Percentiles rank a stretch among this genome's conserved stretches.
Conservation (phyloP, 2,329 filamentous ascomycete species). For the Aspergillus vadensis region DNA sequence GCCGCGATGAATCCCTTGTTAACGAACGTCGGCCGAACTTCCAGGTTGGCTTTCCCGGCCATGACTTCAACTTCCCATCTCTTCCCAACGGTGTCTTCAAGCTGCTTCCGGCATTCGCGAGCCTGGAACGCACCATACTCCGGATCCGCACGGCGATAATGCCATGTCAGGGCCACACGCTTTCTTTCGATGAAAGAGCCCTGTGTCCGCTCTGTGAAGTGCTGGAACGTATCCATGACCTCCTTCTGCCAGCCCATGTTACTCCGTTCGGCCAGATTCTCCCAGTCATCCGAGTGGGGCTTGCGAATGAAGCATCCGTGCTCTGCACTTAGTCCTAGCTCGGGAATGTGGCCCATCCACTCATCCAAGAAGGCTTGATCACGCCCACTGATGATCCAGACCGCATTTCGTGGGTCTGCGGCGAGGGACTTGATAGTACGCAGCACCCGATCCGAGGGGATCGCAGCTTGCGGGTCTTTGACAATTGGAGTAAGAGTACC, state of each 20-base stretch:
- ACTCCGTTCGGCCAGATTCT: conserved; percentile 80
- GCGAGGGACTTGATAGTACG: conserved; percentile 77
- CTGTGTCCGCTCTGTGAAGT: conserved; percentile 82
- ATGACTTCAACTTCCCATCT: conserved; percentile 94
- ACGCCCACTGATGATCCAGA: conserved; percentile 98
- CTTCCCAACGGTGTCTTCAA: conserved; percentile 74
- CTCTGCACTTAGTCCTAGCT: conserved; percentile 92
- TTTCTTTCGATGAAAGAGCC: conserved; percentile 94
- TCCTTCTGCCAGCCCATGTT: conserved; percentile 93
- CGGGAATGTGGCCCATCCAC: conserved; percentile 86
- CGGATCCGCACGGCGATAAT: conserved; percentile 88
- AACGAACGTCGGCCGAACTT: conserved; percentile 94
- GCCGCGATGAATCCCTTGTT: conserved; percentile 97
- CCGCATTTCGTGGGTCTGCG: conserved; percentile 75
- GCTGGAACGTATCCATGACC: conserved; percentile 80
- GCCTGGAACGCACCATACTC: conserved; percentile 81
- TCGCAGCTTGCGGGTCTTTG: conserved; percentile 81
- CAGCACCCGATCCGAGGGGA: conserved; percentile 82
- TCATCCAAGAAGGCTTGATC: conserved; percentile 89
- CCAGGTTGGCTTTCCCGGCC: conserved; percentile 93
- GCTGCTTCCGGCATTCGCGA: conserved; percentile 75
- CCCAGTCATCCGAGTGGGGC: conserved; percentile 76
- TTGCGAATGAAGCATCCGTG: conserved; percentile 93
- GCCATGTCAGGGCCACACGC: conserved; percentile 93
- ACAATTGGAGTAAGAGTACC: conserved; percentile 96